Conservation (phyloP, 305 asterid genomes). For the Solanum aculeatissimum region DNA sequence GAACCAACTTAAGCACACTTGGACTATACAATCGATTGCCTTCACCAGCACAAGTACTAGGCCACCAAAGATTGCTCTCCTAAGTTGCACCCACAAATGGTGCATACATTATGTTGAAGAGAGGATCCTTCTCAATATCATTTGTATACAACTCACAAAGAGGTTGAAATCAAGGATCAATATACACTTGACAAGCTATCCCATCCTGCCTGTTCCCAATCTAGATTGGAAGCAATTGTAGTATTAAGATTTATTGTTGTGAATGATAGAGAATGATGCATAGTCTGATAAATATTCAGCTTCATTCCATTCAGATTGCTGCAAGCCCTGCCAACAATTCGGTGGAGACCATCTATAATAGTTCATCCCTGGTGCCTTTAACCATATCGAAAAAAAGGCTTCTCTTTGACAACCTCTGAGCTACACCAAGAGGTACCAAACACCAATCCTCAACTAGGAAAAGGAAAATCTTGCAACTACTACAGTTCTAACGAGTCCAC, state of each 20-base stretch:
- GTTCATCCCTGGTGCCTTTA: background rate
- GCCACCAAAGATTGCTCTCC: background rate
- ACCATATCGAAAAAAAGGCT: background rate
- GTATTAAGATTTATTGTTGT: background rate
- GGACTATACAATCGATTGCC: background rate
- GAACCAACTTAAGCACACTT: background rate
- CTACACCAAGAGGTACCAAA: background rate
- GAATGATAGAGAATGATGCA: background rate
- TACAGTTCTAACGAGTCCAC: background rate
- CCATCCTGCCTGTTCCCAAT: no score
- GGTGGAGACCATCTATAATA: background rate
- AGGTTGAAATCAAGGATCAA: background rate
- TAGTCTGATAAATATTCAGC: background rate
- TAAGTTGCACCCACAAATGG: background rate
- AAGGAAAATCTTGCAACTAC: background rate
- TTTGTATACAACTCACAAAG: background rate
- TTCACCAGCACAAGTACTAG: background rate
- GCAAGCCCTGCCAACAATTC: background rate
- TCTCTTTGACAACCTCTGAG: background rate
- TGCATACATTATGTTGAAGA: background rate
- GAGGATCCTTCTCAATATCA: background rate
- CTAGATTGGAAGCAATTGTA: background rate
- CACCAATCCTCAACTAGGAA: background rate
- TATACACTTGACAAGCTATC: background rate
- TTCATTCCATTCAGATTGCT: background rate